Conservation (phyloP, 176 grass and related monocot genomes). For the Musa schizocarpa region DNA sequence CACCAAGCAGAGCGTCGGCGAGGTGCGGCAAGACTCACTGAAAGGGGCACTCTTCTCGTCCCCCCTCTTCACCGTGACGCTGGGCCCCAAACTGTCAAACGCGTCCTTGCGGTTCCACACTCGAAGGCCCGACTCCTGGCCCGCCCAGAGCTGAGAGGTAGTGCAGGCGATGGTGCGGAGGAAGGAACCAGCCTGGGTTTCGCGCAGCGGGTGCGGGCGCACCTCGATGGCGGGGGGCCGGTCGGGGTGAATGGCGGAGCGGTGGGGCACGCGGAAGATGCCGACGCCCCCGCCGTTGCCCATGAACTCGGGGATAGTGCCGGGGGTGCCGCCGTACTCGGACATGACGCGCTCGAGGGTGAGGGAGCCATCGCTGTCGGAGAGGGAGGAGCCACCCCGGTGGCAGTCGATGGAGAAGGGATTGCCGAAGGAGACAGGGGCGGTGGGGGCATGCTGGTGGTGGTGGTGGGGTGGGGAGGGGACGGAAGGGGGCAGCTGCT, state of each 20-base stretch:
- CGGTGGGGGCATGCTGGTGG: neutral
- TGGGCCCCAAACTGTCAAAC: slow-evolving; percentile 22
- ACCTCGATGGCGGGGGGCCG: slow-evolving; percentile 69
- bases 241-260: slow-evolving; percentile 68
- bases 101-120: slow-evolving; percentile 48
- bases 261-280: slow-evolving; percentile 65
- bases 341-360: slow-evolving; percentile 79
- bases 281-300: slow-evolving; percentile 49
- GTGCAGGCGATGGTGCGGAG: slow-evolving; percentile 46
- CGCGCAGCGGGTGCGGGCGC: slow-evolving; percentile 66
- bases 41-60: slow-evolving; percentile 87
- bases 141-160: slow-evolving; percentile 56
- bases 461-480: neutral
- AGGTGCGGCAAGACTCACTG: slow-evolving; percentile 52
- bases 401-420: slow-evolving; percentile 10
- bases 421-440: neutral
- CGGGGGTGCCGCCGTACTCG: slow-evolving; percentile 55
- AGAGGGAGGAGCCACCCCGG: slow-evolving; percentile 3
- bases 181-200: slow-evolving; percentile 80
- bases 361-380: slow-evolving; percentile 44
- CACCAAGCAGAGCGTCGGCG: slow-evolving; percentile 62
- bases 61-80: slow-evolving; percentile 33
- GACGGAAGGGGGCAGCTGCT: neutral
- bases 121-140: slow-evolving; percentile 56
- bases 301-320: slow-evolving; percentile 65